A percentile compares a stretch with the other conserved stretches of the same genome.
phyloP scores from a whole-genome alignment of 129 eudicot species.

The Artemisia tridentata region DNA sequence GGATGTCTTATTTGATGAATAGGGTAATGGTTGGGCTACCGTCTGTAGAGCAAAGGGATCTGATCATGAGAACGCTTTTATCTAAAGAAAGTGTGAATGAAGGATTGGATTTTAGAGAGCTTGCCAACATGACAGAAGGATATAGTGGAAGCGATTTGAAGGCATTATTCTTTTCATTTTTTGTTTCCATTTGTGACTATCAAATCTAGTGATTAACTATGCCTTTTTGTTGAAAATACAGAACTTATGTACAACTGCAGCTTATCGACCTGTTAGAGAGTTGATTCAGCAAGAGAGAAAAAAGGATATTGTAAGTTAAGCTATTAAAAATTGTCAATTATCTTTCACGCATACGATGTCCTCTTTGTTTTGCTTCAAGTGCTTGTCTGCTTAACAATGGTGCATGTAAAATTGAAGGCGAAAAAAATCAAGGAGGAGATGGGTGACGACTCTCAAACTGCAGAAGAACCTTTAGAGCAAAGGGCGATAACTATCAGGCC shows the following conservation, averaged over 20 bases:
- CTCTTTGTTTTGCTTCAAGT: neutral
- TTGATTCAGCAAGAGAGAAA: slow-evolving; percentile 81
- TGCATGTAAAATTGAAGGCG: slow-evolving; percentile 41
- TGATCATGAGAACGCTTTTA: slow-evolving; percentile 69
- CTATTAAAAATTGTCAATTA: neutral
- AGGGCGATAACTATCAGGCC: slow-evolving; percentile 77
- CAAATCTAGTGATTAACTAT: neutral
- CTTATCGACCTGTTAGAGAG: slow-evolving; percentile 95
- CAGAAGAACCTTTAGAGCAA: slow-evolving; percentile 44
- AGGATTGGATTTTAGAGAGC: slow-evolving; percentile 61
- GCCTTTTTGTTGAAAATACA: slow-evolving; percentile 27
- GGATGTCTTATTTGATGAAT: slow-evolving; percentile 23
- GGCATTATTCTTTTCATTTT: slow-evolving; percentile 37
- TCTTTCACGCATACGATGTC: slow-evolving; percentile 1
- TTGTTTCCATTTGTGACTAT: neutral
- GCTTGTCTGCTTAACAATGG: slow-evolving; percentile 1
- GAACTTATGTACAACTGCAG: slow-evolving; percentile 96
- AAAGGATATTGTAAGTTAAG: slow-evolving; percentile 62
- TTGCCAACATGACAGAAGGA: slow-evolving; percentile 92
- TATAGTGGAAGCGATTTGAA: slow-evolving; percentile 88
- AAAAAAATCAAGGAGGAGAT: slow-evolving; percentile 46
- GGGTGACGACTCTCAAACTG: slow-evolving; percentile 23
- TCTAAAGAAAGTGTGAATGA: slow-evolving; percentile 66
- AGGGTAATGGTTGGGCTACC: slow-evolving; percentile 95
- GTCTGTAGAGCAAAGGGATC: slow-evolving; percentile 74